These are phyloP conservation scores for Monosporascus sp. DNA, from an alignment of 2,329 filamentous ascomycete genomes.

Conservation along the genomic window DNA sequence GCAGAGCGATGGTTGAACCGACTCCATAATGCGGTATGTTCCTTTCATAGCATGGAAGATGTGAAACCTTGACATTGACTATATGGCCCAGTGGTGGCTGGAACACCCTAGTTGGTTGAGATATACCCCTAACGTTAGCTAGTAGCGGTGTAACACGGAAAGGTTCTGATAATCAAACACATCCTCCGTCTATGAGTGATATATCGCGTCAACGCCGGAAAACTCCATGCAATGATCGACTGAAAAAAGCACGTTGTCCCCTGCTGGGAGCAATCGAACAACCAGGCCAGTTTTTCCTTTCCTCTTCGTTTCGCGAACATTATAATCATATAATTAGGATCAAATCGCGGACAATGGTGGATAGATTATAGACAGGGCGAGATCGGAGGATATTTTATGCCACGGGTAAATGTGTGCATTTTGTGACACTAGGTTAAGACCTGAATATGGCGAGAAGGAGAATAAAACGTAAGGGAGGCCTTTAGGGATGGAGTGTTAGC, in stretches of 20 bases:
- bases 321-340: not conserved
- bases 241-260: not conserved
- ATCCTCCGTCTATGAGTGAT: not conserved
- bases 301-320: not conserved
- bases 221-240: not conserved
- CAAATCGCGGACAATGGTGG: not conserved
- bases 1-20: too few species aligned
- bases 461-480: not conserved
- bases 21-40: too few species aligned
- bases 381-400: not conserved
- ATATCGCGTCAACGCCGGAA: not conserved
- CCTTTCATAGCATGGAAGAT: too few species aligned
- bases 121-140: too few species aligned
- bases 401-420: too few species aligned
- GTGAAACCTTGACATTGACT: too few species aligned
- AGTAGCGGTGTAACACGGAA: too few species aligned
- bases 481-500: slow-evolving; percentile 2
- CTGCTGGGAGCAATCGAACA: not conserved
- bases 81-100: too few species aligned
- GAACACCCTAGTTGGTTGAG: too few species aligned
- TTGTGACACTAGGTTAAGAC: too few species aligned
- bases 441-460: not conserved
- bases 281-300: not conserved
- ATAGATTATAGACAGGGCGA: not conserved
- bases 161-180: too few species aligned